Evolutionary conservation across 106 monocot species (phyloP), one percentile per base, ranked within the genome.

Genomic region (Ottelia alismoides): DNA sequence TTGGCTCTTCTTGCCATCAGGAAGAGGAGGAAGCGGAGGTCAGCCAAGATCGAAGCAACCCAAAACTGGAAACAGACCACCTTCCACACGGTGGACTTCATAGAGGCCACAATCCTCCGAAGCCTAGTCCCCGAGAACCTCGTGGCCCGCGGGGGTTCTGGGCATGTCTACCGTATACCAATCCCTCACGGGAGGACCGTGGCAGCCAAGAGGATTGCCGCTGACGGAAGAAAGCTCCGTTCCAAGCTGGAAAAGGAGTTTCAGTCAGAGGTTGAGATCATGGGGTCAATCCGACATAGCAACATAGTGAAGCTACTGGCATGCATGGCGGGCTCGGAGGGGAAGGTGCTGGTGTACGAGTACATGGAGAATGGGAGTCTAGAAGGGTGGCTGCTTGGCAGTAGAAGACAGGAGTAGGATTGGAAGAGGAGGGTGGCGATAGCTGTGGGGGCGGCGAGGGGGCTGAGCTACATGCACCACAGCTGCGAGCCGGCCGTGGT

Each of bases 281-380:
- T 80, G 9, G 56, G 74, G 23, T 63, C 67, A 14, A 54, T 84
- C 53, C 29, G 62, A 51, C 90, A 90, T 52, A n/a, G 31, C 20
- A 84, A 84, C 60, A 84, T 90, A 12, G 74, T 90, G 14, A 80
- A 81, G 57, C 75, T 90, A 2, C 57, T 75, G 16, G 77, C 77
- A 63, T 84, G 69, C 74, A 51, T 83, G 49, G 74, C 90, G 1
- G 55, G 75, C 31, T 12, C 25, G 0, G 69, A 80, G 22, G 58
- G 69, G 22, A 80, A 80, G 72, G 65, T 90, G 21, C 67, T 90
- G 2, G 81, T n/a, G n/a, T n/a, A n/a, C n/a, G n/a, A n/a, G n/a
- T n/a, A n/a, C n/a, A n/a, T n/a, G n/a, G n/a, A n/a, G n/a, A n/a
- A n/a, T n/a, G n/a, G n/a, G n/a, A n/a, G n/a, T n/a, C n/a, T n/a